Evolutionary conservation across 352 stramenopile species (phyloP), one percentile per base, ranked within the genome.

Genomic region (Pythium folliculosum): DNA sequence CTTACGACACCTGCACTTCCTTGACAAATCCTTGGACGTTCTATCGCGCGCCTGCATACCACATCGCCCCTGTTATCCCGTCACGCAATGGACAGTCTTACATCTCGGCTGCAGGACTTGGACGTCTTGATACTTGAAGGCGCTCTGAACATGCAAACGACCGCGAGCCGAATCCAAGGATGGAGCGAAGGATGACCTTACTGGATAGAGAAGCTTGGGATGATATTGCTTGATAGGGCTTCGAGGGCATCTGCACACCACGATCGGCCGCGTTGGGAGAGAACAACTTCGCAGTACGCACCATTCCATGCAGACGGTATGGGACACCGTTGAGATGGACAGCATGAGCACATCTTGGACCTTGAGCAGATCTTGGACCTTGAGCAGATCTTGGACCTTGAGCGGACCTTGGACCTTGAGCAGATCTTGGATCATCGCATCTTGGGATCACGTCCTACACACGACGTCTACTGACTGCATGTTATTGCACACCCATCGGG

Each of bases 381-480:
- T 48, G 52, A 59, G 32, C 8, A 52, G 55, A 57, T 30, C 59
- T 65, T 65, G 47, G 30, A 40, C 59, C 59, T 65, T 57, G 59
- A 65, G 44, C 57, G 40, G 56, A 57, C 35, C 60, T 60, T 67
- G 49, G 47, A 52, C 60, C 60, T 67, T 59, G 60, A 67, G 37
- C 60, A 53, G 58, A 65, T n/a, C 58, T 65, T 32, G 58, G 19
- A 57, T 45, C 30, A 45, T 19, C 27, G 27, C 27, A 32, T 5
- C 27, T 32, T 32, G 3, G 27, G 27, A 17, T 43, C 10, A 43
- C 9, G 37, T 17, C 10, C 9, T 17, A 43, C 37, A 58, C 22
- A 38, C 22, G 12, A 37, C 17, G 5, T 13, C 27, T 37, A 53
- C 48, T 12, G 21, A 14, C 48, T 53, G n/a, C 48, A 16, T 17